Evolutionary conservation across 2,329 filamentous ascomycete species (phyloP).

Genomic region (Aureobasidium sp.): DNA sequence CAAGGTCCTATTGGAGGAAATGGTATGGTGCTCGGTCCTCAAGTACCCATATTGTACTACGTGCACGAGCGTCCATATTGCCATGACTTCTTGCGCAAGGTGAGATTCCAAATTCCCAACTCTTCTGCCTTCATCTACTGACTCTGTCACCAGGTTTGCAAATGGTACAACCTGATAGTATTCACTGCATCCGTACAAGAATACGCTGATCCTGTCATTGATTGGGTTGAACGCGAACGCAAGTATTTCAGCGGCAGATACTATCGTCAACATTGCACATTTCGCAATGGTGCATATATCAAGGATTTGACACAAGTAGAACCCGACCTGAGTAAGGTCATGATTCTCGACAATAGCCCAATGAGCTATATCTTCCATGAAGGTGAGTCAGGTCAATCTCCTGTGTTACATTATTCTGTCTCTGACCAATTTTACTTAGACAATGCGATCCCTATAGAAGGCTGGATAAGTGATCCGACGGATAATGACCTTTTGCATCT

Average conservation of each 20-base stretch:
- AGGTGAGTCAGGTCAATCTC: constrained; percentile 48
- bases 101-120: constrained; percentile 27
- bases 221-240: constrained; percentile 93
- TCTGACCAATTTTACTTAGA: constrained; percentile 47
- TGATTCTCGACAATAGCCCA: constrained; percentile 98
- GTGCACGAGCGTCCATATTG: constrained; percentile 96
- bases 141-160: constrained; percentile 57
- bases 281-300: constrained; percentile 92
- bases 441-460: constrained; percentile 97
- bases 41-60: constrained; percentile 96
- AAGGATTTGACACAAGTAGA: constrained; percentile 95
- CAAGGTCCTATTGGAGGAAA: constrained; percentile 53
- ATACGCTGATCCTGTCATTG: constrained; percentile 96
- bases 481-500: constrained; percentile 92
- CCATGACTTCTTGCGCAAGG: constrained; percentile 88
- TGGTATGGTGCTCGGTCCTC: constrained; percentile 65
- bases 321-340: constrained; percentile 93
- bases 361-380: constrained; percentile 98
- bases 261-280: constrained; percentile 96
- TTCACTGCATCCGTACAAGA: constrained; percentile 98
- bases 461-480: constrained; percentile 98
- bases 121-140: background rate
- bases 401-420: background rate
- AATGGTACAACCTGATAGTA: constrained; percentile 96
- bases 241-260: constrained; percentile 93